phyloP scores from a whole-genome alignment of 2,329 filamentous ascomycete genomes.

The Eurotiales sp. region DNA sequence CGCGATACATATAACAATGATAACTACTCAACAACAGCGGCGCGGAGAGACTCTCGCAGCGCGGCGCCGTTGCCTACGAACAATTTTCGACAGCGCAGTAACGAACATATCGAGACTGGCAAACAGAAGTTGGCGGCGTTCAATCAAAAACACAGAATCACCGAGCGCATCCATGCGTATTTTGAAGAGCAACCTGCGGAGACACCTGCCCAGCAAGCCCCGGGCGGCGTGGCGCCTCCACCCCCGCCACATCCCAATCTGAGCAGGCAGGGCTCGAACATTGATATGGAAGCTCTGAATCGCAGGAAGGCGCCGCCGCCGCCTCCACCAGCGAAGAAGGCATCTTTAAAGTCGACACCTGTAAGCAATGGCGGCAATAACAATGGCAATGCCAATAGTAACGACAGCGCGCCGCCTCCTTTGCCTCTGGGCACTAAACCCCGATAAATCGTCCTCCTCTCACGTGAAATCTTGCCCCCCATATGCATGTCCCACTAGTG shows the following conservation, averaged over 20 bases:
- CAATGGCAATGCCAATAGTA: conserved; percentile 10
- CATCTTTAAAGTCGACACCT: conserved; percentile 40
- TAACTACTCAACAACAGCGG: conserved; percentile 60
- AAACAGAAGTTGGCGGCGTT: conserved; percentile 54
- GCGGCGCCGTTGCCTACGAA: conserved; percentile 58
- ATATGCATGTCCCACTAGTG: no score
- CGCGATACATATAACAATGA: conserved; percentile 51
- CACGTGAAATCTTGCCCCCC: not conserved
- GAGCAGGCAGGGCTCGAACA: conserved; percentile 22
- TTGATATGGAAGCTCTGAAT: conserved; percentile 30
- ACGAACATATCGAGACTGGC: conserved; percentile 63
- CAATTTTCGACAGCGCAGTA: conserved; percentile 67
- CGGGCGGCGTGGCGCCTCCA: conserved; percentile 16
- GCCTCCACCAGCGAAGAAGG: conserved; percentile 57
- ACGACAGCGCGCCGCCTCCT: conserved; percentile 46
- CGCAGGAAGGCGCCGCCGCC: conserved; percentile 53
- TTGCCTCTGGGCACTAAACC: conserved; percentile 58
- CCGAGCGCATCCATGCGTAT: conserved; percentile 47
- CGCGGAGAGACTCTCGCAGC: conserved; percentile 54
- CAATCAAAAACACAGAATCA: conserved; percentile 60
- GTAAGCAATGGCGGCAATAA: conserved; percentile 23
- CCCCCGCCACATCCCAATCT: conserved; percentile 23
- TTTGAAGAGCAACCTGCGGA: conserved; percentile 36
- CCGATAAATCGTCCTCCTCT: conserved; percentile 23
- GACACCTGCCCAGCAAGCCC: not conserved